Evolutionary conservation across 768 basidiomycete genomes (phyloP), one percentile per base, ranked within the genome.

Genomic region (Neoboletus subvelutipes): DNA sequence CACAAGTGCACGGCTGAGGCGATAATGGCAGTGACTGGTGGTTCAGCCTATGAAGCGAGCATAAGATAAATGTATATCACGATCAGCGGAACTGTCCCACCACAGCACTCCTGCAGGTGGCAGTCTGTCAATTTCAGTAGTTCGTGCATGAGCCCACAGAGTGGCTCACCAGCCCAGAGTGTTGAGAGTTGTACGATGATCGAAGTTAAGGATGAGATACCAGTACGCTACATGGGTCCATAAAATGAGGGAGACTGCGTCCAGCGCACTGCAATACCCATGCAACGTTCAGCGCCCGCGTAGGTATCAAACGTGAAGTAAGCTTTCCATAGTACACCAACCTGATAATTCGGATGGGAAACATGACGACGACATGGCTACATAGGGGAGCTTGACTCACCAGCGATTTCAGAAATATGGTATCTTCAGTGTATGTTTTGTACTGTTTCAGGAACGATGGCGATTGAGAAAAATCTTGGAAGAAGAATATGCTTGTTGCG

Each of bases 1-100:
- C 46, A 57, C 56, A 46, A 22, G 29, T 52, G 55, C 50, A 43
- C 51, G 9, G 34, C 6, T 17, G 52, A 36, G 10, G 56, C 51
- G 15, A 57, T 34, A 5, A 28, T 13, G 13, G 40, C 56, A 29
- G 45, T 57, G 15, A 53, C 10, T 3, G 33, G 22, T 1, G 37
- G 45, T 36, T 53, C 56, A 13, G 18, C 29, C 51, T 53, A 42
- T 18, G 26, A 28, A 33, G 26, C 29, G 18, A 18, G 17, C 17
- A 20, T 46, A 29, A 46, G 45, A 22, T 39, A 4, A 52, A 29
- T 18, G 20, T 2, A 33, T 13, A 7, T 22, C 42, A 40, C 12
- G 12, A 34, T 26, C 17, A 33, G 20, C 24, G 11, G 13, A n/a
- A 46, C 9, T 17, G 29, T 26, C 50, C 13, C 11, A 56, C 55